Evolutionary conservation across 495 filamentous ascomycete genomes (phyloP).

Genomic region (Hypoxylon perforatum): DNA sequence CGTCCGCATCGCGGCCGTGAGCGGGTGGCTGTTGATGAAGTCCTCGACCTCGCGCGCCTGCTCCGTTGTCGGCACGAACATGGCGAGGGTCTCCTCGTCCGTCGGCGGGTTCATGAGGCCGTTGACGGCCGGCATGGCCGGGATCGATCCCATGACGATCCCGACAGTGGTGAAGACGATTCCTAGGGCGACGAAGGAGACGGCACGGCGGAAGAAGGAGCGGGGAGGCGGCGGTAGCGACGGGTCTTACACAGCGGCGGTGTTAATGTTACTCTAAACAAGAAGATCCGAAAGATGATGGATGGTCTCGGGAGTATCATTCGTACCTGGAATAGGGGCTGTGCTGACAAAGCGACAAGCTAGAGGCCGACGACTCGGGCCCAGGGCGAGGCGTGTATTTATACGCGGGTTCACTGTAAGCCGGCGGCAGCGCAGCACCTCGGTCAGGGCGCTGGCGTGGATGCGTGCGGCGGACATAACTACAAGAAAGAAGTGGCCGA

Average conservation of each 20-base stretch:
- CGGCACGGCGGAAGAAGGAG: constrained; percentile 38
- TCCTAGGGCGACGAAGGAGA: constrained; percentile 47
- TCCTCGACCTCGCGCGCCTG: constrained; percentile 72
- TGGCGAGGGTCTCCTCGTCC: constrained; percentile 76
- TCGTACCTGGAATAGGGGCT: constrained; percentile 36
- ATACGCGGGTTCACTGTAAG: constrained; percentile 28
- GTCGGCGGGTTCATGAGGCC: constrained; percentile 65
- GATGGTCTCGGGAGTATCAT: neutral
- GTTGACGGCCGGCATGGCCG: constrained; percentile 56
- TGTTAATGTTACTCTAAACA: constrained; percentile 15
- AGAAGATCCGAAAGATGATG: neutral
- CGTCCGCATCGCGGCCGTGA: constrained; percentile 71
- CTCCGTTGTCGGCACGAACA: constrained; percentile 73
- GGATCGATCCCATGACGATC: constrained; percentile 64
- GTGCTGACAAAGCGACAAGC: constrained; percentile 39
- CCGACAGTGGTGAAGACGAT: constrained; percentile 61
- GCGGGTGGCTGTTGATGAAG: constrained; percentile 78
- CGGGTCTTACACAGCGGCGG: constrained; percentile 1
- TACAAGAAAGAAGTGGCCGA: constrained; percentile 17
- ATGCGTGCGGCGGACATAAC: constrained; percentile 30
- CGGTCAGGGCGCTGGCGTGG: constrained; percentile 24
- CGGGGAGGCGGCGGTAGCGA: constrained; percentile 7
- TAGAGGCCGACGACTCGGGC: constrained; percentile 15
- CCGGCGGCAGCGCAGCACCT: constrained; percentile 18
- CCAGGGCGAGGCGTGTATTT: constrained; percentile 20